Base-by-base conservation (phyloP, 148 eudicot species). In the Agrostemma githago region DNA sequence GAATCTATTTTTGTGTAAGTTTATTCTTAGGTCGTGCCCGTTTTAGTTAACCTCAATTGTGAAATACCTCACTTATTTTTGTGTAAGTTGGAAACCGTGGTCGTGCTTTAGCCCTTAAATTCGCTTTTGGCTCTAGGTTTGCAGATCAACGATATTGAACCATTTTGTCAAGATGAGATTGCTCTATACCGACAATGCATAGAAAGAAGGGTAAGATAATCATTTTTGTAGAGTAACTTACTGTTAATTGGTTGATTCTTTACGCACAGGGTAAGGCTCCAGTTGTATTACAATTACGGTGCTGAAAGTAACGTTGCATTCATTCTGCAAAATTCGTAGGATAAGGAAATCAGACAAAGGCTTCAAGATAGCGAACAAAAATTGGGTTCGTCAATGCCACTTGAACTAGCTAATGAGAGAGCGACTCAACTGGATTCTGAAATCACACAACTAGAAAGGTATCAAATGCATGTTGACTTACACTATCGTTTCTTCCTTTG, bases 161-260 rank as follows among this genome's bases (percentile, higher is more conserved):
- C 98, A 62, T 94, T 94, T 73, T 94, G 98, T 82, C 98, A 91
- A 82, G 93, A 94, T 81, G 98, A 94, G 82, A 94, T 94, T 81
- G 96, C 87, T 51, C 0, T 94, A 56, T 94, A 94, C 67, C 71
- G 85, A 46, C 86, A 88, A 64, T 94, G 98, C 84, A 90, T 82
- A 44, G 92, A 91, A 80, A 91, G 81, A 86, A 87, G 97, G 85
- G 98, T 94, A 83, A 85, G 91, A 74, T 80, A 6, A 56, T 77
- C n/a, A 4, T 71, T 72, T 43, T 62, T 26, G 34, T 26, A 26
- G 34, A 26, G 34, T 26, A 26, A 26, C 34, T 26, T 26, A 26
- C 34, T 26, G 34, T 66, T 41, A 5, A 41, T 41, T 64, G 44
- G 16, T 64, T 64, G 70, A 4, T 64, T 71, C 8, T 40, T 26